Percentiles rank a stretch among this genome's conserved stretches.
These are phyloP conservation scores for Acacia crassicarpa DNA, from an alignment of 306 rosid genomes.

Conservation along the genomic window DNA sequence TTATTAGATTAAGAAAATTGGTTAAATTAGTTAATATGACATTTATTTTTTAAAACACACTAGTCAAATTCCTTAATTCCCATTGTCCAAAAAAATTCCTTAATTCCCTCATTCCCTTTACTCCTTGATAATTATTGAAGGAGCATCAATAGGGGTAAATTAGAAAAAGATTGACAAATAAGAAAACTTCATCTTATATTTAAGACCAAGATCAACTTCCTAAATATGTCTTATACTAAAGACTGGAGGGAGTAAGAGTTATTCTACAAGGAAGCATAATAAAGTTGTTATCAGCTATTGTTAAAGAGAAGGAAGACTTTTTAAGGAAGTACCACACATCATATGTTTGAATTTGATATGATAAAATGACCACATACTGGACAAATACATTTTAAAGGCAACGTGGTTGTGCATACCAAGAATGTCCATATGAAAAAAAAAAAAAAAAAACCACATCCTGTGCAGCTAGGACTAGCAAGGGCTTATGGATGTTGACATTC, in stretches of 20 bases:
- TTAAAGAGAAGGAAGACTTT: not conserved
- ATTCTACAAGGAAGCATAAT: not conserved
- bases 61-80: too few relatives aligned
- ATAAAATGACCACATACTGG: not conserved
- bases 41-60: too few relatives aligned
- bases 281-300: not conserved
- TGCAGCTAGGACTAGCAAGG: not conserved
- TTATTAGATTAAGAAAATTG: too few relatives aligned
- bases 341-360: constrained; percentile 22
- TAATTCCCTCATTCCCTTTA: too few relatives aligned
- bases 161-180: too few relatives aligned
- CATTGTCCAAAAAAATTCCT: too few relatives aligned
- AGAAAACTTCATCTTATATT: too few relatives aligned
- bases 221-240: too few relatives aligned
- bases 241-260: not conserved
- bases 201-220: too few relatives aligned
- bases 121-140: too few relatives aligned
- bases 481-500: not conserved
- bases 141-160: too few relatives aligned
- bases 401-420: not conserved
- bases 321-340: not conserved
- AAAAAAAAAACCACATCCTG: not conserved
- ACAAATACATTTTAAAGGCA: not conserved
- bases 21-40: too few relatives aligned
- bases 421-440: not conserved